Evolutionary conservation across 139 green algal species (phyloP).

Genomic region (Mesostigma viride): DNA sequence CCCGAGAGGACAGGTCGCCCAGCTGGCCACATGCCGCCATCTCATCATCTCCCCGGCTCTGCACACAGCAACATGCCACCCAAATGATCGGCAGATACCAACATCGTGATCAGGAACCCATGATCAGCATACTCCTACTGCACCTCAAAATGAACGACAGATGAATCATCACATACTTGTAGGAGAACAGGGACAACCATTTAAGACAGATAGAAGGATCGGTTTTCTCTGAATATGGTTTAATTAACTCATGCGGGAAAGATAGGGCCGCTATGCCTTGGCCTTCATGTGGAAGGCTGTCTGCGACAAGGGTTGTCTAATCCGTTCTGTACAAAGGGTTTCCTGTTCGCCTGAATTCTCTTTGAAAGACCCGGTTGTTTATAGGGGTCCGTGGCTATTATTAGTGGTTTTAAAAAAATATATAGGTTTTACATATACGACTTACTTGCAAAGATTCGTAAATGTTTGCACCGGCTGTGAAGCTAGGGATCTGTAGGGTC

Average conservation of each 20-base stretch:
- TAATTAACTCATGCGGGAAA: too few relatives aligned
- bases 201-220: background rate
- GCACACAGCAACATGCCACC: background rate
- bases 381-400: too few relatives aligned
- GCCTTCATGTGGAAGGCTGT: too few relatives aligned
- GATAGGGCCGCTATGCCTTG: too few relatives aligned
- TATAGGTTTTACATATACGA: too few relatives aligned
- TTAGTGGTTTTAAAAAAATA: too few relatives aligned
- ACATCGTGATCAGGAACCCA: background rate
- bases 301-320: background rate
- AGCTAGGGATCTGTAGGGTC: too few relatives aligned
- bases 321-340: background rate
- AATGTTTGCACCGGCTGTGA: too few relatives aligned
- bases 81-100: background rate
- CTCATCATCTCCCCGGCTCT: conserved; percentile 25
- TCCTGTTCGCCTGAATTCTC: too few relatives aligned
- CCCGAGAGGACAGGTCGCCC: conserved; percentile 7
- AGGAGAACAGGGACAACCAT: background rate
- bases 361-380: too few relatives aligned
- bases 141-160: background rate
- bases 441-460: too few relatives aligned
- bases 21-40: conserved; percentile 28
- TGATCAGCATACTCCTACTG: background rate
- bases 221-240: too few relatives aligned
- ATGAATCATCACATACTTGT: background rate